A percentile compares a stretch with the other conserved stretches of the same genome.
Evolutionary conservation across 2,329 filamentous ascomycete species (phyloP).

Genomic region (Penicillium sp.): DNA sequence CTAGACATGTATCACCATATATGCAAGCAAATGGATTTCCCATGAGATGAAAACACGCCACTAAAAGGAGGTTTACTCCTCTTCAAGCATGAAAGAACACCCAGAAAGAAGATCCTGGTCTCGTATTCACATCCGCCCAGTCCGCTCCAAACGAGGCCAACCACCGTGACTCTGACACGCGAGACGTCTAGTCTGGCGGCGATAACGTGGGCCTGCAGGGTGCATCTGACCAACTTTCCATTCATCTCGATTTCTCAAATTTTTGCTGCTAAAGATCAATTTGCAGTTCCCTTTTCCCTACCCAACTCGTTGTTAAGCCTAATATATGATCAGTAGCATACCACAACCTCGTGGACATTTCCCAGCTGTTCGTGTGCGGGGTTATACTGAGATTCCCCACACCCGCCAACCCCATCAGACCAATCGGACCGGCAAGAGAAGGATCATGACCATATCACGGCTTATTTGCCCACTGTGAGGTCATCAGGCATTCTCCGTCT

Average conservation of each 20-base stretch:
- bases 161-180: background rate
- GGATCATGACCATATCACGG: conserved; percentile 2
- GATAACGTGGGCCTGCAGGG: too few species aligned
- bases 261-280: too few species aligned
- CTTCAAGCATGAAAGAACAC: too few species aligned
- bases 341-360: background rate
- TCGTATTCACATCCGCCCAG: background rate
- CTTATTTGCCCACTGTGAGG: background rate
- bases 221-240: too few species aligned
- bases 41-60: too few species aligned
- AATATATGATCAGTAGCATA: background rate
- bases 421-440: background rate
- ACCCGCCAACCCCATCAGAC: background rate
- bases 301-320: too few species aligned
- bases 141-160: background rate
- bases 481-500: background rate
- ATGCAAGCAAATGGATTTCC: too few species aligned
- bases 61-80: background rate
- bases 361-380: conserved; percentile 3
- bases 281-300: too few species aligned
- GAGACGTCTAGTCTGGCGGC: too few species aligned
- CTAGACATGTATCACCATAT: too few species aligned
- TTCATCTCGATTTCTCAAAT: too few species aligned
- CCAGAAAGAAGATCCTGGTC: too few species aligned
- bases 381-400: conserved; percentile 1